These are phyloP conservation scores for Alternaria angustiovoidea DNA, from an alignment of 2,329 filamentous ascomycete genomes.

Conservation along the genomic window DNA sequence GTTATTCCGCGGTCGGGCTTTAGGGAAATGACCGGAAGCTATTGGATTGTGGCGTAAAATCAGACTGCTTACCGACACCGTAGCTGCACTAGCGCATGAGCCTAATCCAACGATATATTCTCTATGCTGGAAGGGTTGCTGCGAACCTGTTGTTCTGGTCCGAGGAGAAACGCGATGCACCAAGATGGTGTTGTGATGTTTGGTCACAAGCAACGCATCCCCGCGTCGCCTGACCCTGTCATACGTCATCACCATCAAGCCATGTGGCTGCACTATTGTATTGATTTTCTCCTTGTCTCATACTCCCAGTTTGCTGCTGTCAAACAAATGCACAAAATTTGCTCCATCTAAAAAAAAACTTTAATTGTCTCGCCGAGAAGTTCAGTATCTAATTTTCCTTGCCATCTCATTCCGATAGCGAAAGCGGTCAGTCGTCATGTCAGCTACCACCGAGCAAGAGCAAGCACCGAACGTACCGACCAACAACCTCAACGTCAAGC, in stretches of 20 bases:
- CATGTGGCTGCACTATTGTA: background rate
- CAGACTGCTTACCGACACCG: background rate
- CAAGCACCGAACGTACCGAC: background rate
- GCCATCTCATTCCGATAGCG: background rate
- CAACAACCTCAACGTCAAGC: slow-evolving; percentile 11
- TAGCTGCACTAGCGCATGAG: slow-evolving; percentile 1
- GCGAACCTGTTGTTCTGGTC: background rate
- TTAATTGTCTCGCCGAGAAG: no score
- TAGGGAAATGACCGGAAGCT: background rate
- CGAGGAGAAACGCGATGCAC: background rate
- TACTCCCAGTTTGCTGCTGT: background rate
- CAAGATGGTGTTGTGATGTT: slow-evolving; percentile 4
- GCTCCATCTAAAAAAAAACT: no score
- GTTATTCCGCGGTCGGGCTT: background rate
- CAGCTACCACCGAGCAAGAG: slow-evolving; percentile 7
- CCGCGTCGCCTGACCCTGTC: slow-evolving; percentile 11
- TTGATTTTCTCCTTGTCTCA: background rate
- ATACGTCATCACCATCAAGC: slow-evolving; percentile 1
- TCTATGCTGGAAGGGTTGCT: background rate
- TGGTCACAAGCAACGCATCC: slow-evolving; percentile 4
- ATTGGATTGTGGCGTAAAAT: background rate
- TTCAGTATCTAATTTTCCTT: background rate
- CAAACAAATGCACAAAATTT: background rate
- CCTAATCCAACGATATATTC: background rate
- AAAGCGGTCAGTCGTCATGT: background rate